phyloP scores from a whole-genome alignment of 2,329 filamentous ascomycete genomes.

The Pestalotiopsis sp. region DNA sequence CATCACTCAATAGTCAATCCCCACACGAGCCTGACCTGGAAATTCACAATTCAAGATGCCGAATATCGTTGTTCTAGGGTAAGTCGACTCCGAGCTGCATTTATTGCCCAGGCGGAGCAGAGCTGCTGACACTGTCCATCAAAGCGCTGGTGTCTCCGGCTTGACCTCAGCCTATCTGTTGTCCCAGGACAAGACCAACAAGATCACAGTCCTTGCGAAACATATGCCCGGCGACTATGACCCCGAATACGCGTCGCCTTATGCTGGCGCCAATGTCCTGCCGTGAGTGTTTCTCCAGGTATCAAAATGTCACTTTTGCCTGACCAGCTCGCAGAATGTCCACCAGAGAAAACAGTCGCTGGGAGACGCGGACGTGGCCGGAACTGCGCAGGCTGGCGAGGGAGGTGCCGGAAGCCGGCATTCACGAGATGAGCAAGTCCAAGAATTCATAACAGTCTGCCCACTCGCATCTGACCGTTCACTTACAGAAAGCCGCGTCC shows the following conservation, averaged over 20 bases:
- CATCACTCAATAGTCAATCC: neutral
- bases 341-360: slow-evolving; percentile 28
- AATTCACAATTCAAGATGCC: slow-evolving; percentile 13
- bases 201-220: slow-evolving; percentile 75
- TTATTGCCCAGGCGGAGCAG: neutral
- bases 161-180: slow-evolving; percentile 35
- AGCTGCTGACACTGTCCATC: slow-evolving; percentile 20
- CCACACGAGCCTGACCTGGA: neutral
- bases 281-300: slow-evolving; percentile 24
- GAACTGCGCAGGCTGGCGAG: slow-evolving; percentile 31
- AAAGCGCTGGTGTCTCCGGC: slow-evolving; percentile 35
- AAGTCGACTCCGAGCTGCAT: neutral
- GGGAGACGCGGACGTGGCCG: slow-evolving; percentile 32
- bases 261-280: slow-evolving; percentile 35
- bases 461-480: neutral
- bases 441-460: neutral
- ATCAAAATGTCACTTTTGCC: neutral
- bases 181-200: slow-evolving; percentile 33
- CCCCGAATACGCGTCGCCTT: slow-evolving; percentile 77
- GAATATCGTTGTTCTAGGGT: slow-evolving; percentile 19
- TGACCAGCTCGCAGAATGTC: slow-evolving; percentile 28
- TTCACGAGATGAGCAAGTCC: slow-evolving; percentile 32
- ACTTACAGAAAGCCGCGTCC: slow-evolving; percentile 47
- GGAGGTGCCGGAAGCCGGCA: slow-evolving; percentile 37
- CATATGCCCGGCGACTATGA: slow-evolving; percentile 95